These are phyloP conservation scores for Aspergillus aculeatus DNA, from an alignment of 2,329 filamentous ascomycete species.

Conservation along the genomic window DNA sequence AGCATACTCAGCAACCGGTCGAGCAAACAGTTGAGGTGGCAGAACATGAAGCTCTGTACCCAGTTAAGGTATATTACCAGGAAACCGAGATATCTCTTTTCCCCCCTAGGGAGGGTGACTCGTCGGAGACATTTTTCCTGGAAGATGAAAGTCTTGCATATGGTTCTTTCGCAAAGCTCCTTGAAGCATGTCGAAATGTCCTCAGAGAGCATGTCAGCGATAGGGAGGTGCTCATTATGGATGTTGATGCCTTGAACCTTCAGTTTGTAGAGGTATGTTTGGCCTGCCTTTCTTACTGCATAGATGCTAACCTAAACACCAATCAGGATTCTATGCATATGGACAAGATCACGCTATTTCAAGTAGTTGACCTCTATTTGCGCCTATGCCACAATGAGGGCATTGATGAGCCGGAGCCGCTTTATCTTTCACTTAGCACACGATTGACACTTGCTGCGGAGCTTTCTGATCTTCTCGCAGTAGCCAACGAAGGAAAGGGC, in stretches of 20 bases:
- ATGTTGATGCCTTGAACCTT: constrained; percentile 56
- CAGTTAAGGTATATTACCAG: constrained; percentile 56
- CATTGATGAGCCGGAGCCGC: constrained; percentile 50
- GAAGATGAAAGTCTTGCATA: constrained; percentile 56
- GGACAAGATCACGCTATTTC: constrained; percentile 52
- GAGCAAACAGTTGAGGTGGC: constrained; percentile 8
- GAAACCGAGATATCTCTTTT: constrained; percentile 59
- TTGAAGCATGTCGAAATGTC: constrained; percentile 55
- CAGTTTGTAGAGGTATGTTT: constrained; percentile 57
- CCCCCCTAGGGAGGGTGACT: constrained; percentile 53
- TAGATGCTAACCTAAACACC: constrained; percentile 24
- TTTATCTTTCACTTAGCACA: constrained; percentile 58
- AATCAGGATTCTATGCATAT: constrained; percentile 51
- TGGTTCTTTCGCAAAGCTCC: constrained; percentile 54
- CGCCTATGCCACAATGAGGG: constrained; percentile 61
- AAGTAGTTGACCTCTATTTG: constrained; percentile 61
- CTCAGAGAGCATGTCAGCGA: constrained; percentile 56
- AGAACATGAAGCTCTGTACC: constrained; percentile 35
- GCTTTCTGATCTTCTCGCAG: constrained; percentile 52
- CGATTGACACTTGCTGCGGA: constrained; percentile 55
- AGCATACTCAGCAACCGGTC: not conserved
- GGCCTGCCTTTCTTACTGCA: constrained; percentile 4
- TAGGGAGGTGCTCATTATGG: constrained; percentile 58
- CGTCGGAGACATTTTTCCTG: constrained; percentile 57
- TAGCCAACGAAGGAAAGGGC: constrained; percentile 58